Percentiles rank a stretch among this genome's conserved stretches.
These are phyloP conservation scores for Cylindrotheca fusiformis DNA, from an alignment of 108 stramenopile species.

Conservation along the genomic window DNA sequence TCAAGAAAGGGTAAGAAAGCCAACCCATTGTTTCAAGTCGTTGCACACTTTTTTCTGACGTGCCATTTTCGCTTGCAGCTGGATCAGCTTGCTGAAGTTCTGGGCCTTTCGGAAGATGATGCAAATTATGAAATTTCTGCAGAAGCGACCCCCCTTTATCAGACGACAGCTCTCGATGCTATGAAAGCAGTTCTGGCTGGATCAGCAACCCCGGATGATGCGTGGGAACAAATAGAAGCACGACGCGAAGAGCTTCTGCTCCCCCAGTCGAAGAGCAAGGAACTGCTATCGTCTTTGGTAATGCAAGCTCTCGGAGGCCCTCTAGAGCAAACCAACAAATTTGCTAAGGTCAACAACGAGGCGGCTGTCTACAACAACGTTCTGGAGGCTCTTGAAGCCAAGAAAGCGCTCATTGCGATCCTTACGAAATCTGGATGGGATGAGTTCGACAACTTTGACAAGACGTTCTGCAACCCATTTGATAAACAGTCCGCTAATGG, in stretches of 20 bases:
- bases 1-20: slow-evolving; percentile 54
- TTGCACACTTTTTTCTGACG: neutral
- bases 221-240: slow-evolving; percentile 63
- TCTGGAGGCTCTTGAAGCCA: slow-evolving; percentile 69
- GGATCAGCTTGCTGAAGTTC: slow-evolving; percentile 59
- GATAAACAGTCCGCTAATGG: slow-evolving; percentile 68
- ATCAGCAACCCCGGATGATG: slow-evolving; percentile 47
- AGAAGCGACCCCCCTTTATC: slow-evolving; percentile 63
- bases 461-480: slow-evolving; percentile 69
- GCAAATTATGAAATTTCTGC: slow-evolving; percentile 58
- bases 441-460: slow-evolving; percentile 67
- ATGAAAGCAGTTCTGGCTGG: slow-evolving; percentile 53
- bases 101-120: slow-evolving; percentile 63
- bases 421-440: slow-evolving; percentile 69
- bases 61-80: slow-evolving; percentile 33
- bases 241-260: slow-evolving; percentile 72
- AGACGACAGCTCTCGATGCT: slow-evolving; percentile 56
- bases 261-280: slow-evolving; percentile 45
- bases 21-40: neutral
- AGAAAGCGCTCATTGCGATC: slow-evolving; percentile 58
- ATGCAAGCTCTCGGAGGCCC: slow-evolving; percentile 76
- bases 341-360: slow-evolving; percentile 78
- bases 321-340: slow-evolving; percentile 63
- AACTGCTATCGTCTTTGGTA: slow-evolving; percentile 63
- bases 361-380: slow-evolving; percentile 70